Conservation (phyloP, 192 early-diverging fungal genomes). For the Podochytrium sp. region DNA sequence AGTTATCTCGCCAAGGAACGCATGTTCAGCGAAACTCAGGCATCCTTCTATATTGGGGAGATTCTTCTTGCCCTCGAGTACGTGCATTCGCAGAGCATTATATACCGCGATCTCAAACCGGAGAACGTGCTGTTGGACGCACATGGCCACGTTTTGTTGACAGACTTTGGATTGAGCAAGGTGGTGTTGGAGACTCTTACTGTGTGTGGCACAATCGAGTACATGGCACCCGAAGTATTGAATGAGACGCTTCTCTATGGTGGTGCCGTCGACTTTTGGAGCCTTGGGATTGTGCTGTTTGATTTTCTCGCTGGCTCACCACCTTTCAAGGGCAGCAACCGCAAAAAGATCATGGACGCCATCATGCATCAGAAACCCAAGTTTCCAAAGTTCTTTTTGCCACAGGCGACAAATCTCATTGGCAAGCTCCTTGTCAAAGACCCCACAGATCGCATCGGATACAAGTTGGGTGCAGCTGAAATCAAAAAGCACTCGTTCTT, state of each 20-base stretch:
- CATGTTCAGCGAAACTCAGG: slow-evolving; percentile 76
- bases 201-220: slow-evolving; percentile 82
- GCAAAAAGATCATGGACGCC: slow-evolving; percentile 81
- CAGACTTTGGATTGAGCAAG: slow-evolving; percentile 92
- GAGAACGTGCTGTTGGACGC: slow-evolving; percentile 66
- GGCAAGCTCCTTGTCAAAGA: slow-evolving; percentile 67
- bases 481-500: slow-evolving; percentile 73
- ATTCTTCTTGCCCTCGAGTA: slow-evolving; percentile 85
- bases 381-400: slow-evolving; percentile 79
- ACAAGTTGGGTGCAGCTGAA: slow-evolving; percentile 40
- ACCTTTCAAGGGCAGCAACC: slow-evolving; percentile 78
- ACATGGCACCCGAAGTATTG: slow-evolving; percentile 70
- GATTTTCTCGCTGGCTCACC: slow-evolving; percentile 87
- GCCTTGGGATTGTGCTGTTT: slow-evolving; percentile 84
- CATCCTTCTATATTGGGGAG: slow-evolving; percentile 87
- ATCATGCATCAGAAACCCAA: slow-evolving; percentile 83
- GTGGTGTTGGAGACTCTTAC: slow-evolving; percentile 59
- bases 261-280: slow-evolving; percentile 75
- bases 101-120: slow-evolving; percentile 73
- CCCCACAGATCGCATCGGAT: slow-evolving; percentile 62
- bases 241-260: slow-evolving; percentile 14
- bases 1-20: slow-evolving; percentile 70
- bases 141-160: slow-evolving; percentile 81
- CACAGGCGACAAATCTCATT: slow-evolving; percentile 78
- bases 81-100: slow-evolving; percentile 85